Conservation (phyloP, 73 alveolate genomes). For the Tetrahymena thermophila region DNA sequence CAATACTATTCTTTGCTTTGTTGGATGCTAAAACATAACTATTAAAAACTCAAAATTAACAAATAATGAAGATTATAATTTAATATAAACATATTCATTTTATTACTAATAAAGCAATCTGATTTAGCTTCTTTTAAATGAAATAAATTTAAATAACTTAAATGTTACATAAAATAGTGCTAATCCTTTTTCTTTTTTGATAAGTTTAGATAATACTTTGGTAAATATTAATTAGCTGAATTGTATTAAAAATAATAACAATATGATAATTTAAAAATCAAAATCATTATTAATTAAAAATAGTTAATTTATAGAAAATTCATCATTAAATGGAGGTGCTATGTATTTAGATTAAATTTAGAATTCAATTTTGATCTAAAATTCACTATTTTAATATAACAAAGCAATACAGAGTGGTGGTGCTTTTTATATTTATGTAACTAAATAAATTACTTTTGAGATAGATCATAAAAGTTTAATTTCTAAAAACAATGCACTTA, state of each 20-base stretch:
- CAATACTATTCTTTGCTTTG: neutral
- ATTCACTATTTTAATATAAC: neutral
- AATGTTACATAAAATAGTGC: neutral
- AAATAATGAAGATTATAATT: too few relatives aligned
- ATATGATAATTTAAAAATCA: neutral
- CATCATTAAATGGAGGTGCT: neutral
- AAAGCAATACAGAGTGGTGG: neutral
- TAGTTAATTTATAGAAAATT: neutral
- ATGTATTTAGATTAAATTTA: neutral
- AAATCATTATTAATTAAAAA: too few relatives aligned
- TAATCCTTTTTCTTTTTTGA: too few relatives aligned
- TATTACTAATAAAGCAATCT: neutral
- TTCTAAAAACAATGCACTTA: neutral
- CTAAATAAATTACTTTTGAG: neutral
- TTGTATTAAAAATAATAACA: too few relatives aligned
- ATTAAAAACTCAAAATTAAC: neutral
- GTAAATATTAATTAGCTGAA: too few relatives aligned
- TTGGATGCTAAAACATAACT: neutral
- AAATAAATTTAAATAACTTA: too few relatives aligned
- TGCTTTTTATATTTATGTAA: neutral
- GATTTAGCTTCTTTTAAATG: neutral
- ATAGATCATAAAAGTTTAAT: neutral
- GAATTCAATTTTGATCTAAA: neutral
- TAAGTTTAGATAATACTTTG: too few relatives aligned
- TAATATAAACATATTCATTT: neutral